Evolutionary conservation across 1,284 basidiomycete species (phyloP).

Genomic region (Testicularia cyperi): DNA sequence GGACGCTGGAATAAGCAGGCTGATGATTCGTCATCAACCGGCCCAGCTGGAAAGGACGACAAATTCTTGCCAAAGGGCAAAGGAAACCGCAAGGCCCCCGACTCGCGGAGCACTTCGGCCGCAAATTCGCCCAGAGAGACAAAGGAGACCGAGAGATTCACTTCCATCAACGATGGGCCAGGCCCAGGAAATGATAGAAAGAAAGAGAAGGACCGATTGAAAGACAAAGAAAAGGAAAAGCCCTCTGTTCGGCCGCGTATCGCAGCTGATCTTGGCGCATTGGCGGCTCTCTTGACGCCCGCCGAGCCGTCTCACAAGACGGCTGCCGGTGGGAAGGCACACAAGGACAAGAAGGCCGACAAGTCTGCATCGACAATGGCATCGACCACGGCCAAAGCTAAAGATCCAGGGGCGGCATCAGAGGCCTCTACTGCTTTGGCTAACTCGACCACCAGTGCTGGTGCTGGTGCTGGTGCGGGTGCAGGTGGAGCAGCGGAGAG

Average conservation of each 20-base stretch:
- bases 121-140: background rate
- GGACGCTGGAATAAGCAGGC: constrained; percentile 20
- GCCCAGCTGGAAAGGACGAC: too few relatives aligned
- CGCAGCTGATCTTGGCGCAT: constrained; percentile 6
- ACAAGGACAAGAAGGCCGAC: background rate
- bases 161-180: background rate
- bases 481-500: too few relatives aligned
- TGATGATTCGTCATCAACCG: too few relatives aligned
- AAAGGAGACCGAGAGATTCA: background rate
- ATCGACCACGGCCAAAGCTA: too few relatives aligned
- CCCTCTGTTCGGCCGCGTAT: background rate
- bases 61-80: too few relatives aligned
- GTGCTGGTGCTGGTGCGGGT: background rate
- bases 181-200: too few relatives aligned
- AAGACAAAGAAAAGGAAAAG: constrained; percentile 4
- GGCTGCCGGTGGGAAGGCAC: background rate
- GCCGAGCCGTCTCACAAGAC: too few relatives aligned
- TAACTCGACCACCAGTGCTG: background rate
- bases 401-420: too few relatives aligned
- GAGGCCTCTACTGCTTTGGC: too few relatives aligned
- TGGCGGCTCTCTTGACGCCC: constrained; percentile 9
- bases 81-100: background rate
- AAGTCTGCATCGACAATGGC: background rate
- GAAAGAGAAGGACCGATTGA: background rate
- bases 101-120: background rate